phyloP scores from a whole-genome alignment of 192 early-diverging fungal genomes.

The Gryganskiella cystojenkinii region DNA sequence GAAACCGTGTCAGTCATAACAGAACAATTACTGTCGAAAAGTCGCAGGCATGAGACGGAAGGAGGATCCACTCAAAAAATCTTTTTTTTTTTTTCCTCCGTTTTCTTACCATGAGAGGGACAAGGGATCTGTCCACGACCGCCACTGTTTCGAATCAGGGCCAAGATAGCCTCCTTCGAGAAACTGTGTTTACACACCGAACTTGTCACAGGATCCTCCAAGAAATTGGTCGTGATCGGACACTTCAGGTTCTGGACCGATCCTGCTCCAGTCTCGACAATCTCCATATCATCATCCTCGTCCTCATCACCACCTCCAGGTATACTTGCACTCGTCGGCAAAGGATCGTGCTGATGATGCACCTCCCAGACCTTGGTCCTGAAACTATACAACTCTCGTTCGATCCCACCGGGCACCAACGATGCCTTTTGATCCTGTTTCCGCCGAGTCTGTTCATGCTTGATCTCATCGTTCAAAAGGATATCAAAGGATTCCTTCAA shows the following conservation, averaged over 20 bases:
- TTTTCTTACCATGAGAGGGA: conserved; percentile 36
- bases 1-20: neutral
- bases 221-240: conserved; percentile 61
- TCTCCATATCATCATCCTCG: conserved; percentile 45
- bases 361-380: conserved; percentile 45
- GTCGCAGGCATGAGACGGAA: neutral
- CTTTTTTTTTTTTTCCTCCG: too few relatives aligned
- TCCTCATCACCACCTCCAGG: conserved; percentile 11
- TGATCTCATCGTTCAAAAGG: conserved; percentile 20
- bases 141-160: conserved; percentile 12
- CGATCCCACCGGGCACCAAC: conserved; percentile 17
- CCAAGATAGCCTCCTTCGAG: conserved; percentile 55
- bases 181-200: conserved; percentile 63
- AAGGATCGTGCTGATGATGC: conserved; percentile 23
- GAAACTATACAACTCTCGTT: conserved; percentile 23
- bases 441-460: conserved; percentile 19
- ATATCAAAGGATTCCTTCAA: conserved; percentile 13
- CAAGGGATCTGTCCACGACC: conserved; percentile 1
- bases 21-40: neutral
- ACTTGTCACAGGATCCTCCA: conserved; percentile 65
- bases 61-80: too few relatives aligned
- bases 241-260: conserved; percentile 48
- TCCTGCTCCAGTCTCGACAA: conserved; percentile 21
- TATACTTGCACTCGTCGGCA: conserved; percentile 12
- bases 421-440: conserved; percentile 15